Conservation (phyloP, 1,284 basidiomycete species). For the Moesziomyces parantarcticus region DNA sequence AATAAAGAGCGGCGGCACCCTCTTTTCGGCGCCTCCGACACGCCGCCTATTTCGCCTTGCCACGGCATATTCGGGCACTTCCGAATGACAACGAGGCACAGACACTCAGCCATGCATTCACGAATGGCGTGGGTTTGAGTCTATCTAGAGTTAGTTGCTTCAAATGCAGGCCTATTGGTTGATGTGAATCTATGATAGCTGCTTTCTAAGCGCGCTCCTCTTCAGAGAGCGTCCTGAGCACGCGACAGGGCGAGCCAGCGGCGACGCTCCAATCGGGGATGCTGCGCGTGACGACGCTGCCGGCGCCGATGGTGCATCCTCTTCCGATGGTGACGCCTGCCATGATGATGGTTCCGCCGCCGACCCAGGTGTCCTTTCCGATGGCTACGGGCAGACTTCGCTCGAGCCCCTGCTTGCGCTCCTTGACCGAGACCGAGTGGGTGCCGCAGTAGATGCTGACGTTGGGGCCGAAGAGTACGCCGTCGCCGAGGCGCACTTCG, state of each 20-base stretch:
- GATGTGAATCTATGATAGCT: too few relatives aligned
- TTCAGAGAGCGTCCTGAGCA: constrained; percentile 67
- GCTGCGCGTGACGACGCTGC: constrained; percentile 70
- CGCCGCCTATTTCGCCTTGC: too few relatives aligned
- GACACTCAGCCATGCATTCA: too few relatives aligned
- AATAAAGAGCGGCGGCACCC: too few relatives aligned
- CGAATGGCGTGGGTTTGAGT: too few relatives aligned
- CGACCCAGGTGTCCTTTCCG: constrained; percentile 60
- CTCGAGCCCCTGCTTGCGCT: constrained; percentile 51
- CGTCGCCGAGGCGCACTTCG: constrained; percentile 50
- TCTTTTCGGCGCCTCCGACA: too few relatives aligned
- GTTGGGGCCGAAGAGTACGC: constrained; percentile 57
- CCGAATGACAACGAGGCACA: too few relatives aligned
- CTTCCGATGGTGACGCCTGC: constrained; percentile 71
- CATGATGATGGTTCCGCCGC: constrained; percentile 70
- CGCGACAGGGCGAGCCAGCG: constrained; percentile 70
- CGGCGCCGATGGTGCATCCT: constrained; percentile 71
- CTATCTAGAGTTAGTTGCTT: too few relatives aligned
- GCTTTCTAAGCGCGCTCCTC: constrained; percentile 41
- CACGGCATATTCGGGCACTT: too few relatives aligned
- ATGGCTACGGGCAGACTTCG: constrained; percentile 55
- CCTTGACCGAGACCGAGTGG: constrained; percentile 47
- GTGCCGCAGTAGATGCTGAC: constrained; percentile 60
- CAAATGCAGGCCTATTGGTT: too few relatives aligned
- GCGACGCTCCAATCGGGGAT: constrained; percentile 69